phyloP scores from a whole-genome alignment of 1,284 basidiomycete species.

The Ustilago hordei region DNA sequence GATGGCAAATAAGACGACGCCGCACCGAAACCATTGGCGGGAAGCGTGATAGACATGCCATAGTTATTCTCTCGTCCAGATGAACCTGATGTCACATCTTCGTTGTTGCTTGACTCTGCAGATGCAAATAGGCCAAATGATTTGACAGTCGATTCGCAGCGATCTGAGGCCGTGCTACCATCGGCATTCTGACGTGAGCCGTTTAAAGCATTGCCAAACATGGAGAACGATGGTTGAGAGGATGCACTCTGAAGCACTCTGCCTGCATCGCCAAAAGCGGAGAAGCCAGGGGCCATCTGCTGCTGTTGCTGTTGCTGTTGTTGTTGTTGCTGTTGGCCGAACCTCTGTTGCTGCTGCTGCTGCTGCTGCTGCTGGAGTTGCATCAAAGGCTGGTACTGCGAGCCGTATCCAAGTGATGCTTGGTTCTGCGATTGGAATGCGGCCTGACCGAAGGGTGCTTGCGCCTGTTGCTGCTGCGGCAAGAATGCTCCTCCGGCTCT shows the following conservation, averaged over 20 bases:
- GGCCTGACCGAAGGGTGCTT: conserved; percentile 20
- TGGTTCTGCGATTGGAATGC: conserved; percentile 20
- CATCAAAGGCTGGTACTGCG: conserved; percentile 22
- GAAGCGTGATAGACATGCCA: conserved; percentile 45
- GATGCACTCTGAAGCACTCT: conserved; percentile 10
- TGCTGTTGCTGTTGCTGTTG: conserved; percentile 26
- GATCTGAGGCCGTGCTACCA: not conserved
- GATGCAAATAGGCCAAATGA: conserved; percentile 19
- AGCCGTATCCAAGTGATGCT: not conserved
- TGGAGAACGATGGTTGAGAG: conserved; percentile 18
- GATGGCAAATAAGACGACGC: conserved; percentile 47
- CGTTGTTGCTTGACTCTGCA: not conserved
- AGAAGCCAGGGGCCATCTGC: conserved; percentile 18
- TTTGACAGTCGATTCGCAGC: conserved; percentile 10
- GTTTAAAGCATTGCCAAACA: conserved; percentile 12
- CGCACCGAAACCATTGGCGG: conserved; percentile 35
- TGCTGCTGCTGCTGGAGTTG: conserved; percentile 16
- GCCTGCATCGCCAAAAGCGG: conserved; percentile 24
- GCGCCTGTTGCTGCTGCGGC: conserved; percentile 19
- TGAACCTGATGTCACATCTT: not conserved
- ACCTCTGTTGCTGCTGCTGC: conserved; percentile 21
- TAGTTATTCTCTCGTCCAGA: conserved; percentile 20
- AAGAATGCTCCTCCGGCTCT: conserved; percentile 12
- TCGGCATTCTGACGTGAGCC: conserved; percentile 12
- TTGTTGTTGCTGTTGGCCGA: conserved; percentile 22